Evolutionary conservation across 331 rosid genomes (phyloP), one percentile per base, ranked within the genome.

Genomic region (Erythrophleum ivorense): DNA sequence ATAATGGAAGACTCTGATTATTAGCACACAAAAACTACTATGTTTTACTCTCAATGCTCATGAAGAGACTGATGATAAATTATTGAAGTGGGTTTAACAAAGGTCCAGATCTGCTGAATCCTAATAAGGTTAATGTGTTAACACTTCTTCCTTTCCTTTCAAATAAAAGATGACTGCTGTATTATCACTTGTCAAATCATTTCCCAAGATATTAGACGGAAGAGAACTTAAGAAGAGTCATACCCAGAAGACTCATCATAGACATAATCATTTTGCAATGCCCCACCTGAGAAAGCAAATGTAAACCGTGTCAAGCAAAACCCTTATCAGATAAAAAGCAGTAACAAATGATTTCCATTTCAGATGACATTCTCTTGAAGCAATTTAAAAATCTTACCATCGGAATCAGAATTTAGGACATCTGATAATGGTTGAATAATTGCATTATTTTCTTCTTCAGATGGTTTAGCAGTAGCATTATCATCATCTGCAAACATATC

Each of bases 401-500:
- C 92, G 40, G 81, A 69, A 71, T 82, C 80, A 66, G 82, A 60
- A 75, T 85, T 80, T 24, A 43, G 43, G 81, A 83, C 71, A 60
- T 69, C 68, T 41, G 86, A 69, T 75, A 86, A 63, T 46, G 86
- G 81, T 75, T 88, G 92, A 80, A 74, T 58, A 53, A 84, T 80
- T 62, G 80, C 79, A 75, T 71, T 88, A 50, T 63, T 84, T 85
- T 84, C 92, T 74, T 83, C 79, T 1, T 88, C 73, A 81, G 91
- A 84, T 78, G 86, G 90, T 71, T 91, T 83, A 67, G 84, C 71
- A 46, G 83, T 85, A 77, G 83, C 78, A 59, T 24, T 71, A 67
- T 84, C 93, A 66, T 90, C 94, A 63, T 91, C 97, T 18, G 85
- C 98, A 83, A 93, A 93, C 89, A 93, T 93, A 85, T 93, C 98